Evolutionary conservation across 257 asterid genomes (phyloP).

Genomic region (Jaltomata sinuosa): DNA sequence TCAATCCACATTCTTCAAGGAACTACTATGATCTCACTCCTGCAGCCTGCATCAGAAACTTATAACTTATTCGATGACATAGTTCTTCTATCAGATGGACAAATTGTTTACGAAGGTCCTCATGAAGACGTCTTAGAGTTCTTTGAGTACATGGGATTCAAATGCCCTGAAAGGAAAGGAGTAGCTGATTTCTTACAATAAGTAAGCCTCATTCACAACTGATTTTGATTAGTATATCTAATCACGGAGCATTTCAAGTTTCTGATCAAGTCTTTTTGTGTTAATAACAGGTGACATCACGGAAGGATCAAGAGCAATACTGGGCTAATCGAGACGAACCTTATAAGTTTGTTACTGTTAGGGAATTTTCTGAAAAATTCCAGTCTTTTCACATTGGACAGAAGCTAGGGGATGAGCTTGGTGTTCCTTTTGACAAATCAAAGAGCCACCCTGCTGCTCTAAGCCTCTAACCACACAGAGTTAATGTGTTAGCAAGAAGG

Average conservation of each 20-base stretch:
- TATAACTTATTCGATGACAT: slow-evolving; percentile 50
- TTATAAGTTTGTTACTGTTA: slow-evolving; percentile 16
- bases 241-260: neutral
- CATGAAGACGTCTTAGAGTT: slow-evolving; percentile 26
- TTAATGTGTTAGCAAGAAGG: slow-evolving; percentile 8
- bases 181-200: slow-evolving; percentile 62
- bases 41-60: slow-evolving; percentile 63
- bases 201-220: slow-evolving; percentile 13
- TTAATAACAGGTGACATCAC: slow-evolving; percentile 38
- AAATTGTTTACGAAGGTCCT: slow-evolving; percentile 47
- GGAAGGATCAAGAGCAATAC: slow-evolving; percentile 48
- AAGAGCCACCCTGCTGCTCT: slow-evolving; percentile 6
- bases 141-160: slow-evolving; percentile 40
- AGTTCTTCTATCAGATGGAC: slow-evolving; percentile 47
- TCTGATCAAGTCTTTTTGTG: neutral
- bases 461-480: neutral
- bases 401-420: slow-evolving; percentile 8
- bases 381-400: slow-evolving; percentile 7
- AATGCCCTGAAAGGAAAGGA: slow-evolving; percentile 58
- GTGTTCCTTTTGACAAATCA: slow-evolving; percentile 12
- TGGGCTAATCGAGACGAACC: slow-evolving; percentile 25
- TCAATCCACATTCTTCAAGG: slow-evolving; percentile 39
- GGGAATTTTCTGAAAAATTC: slow-evolving; percentile 5
- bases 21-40: slow-evolving; percentile 40
- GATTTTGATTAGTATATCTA: neutral